Conservation (phyloP, 495 filamentous ascomycete species). For the Penicillium egyptiacum region DNA sequence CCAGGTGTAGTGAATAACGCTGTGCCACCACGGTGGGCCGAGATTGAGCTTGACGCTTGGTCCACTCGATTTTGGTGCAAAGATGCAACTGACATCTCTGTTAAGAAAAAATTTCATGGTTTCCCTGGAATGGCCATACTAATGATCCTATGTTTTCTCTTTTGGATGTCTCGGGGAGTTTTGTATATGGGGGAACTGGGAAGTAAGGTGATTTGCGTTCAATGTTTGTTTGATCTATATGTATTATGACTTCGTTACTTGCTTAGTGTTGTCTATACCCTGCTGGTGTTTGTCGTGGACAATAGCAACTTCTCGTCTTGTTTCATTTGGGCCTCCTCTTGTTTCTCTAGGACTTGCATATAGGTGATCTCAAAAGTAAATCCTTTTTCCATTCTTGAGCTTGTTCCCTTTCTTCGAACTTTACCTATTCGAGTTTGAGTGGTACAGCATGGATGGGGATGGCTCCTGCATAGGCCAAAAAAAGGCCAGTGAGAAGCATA, state of each 20-base stretch:
- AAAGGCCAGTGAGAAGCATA: too few species aligned
- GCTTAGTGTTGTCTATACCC: slow-evolving; percentile 13
- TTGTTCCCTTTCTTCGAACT: background rate
- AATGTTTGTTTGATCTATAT: slow-evolving; percentile 9
- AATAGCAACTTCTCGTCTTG: slow-evolving; percentile 4
- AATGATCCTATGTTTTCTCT: slow-evolving; percentile 12
- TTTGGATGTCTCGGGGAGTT: slow-evolving; percentile 5
- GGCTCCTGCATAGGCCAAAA: too few species aligned
- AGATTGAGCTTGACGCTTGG: background rate
- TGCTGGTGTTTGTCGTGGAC: slow-evolving; percentile 4
- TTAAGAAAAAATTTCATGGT: slow-evolving; percentile 6
- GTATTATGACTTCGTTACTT: slow-evolving; percentile 14
- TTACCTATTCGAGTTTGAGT: background rate
- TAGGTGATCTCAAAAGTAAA: background rate
- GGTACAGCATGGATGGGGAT: background rate
- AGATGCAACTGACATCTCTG: background rate
- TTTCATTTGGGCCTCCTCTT: slow-evolving; percentile 4
- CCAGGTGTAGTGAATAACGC: background rate
- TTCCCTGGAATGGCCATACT: slow-evolving; percentile 6
- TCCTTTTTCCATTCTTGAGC: background rate
- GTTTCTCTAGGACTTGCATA: background rate
- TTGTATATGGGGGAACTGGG: slow-evolving; percentile 10
- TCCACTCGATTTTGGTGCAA: background rate
- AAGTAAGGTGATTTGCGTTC: slow-evolving; percentile 2
- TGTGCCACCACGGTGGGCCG: too few species aligned